Conservation (phyloP, 768 basidiomycete genomes). For the Russula foetens region DNA sequence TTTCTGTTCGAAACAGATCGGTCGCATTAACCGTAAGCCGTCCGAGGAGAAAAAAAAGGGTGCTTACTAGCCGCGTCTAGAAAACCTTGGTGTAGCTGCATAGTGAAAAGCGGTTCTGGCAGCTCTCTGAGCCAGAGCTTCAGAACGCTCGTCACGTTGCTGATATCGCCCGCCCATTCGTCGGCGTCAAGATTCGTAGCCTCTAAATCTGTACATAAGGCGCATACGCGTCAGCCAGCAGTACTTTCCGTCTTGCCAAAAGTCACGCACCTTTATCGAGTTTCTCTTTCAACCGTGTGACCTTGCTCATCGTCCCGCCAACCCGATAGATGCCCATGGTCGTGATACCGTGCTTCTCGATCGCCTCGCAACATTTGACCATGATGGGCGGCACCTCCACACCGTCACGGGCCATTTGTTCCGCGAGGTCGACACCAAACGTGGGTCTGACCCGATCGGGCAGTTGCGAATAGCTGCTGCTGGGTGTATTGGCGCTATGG, state of each 20-base stretch:
- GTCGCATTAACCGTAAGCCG: neutral
- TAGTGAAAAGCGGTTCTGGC: slow-evolving; percentile 87
- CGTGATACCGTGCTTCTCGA: slow-evolving; percentile 81
- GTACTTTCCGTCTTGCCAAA: no score
- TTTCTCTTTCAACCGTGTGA: slow-evolving; percentile 70
- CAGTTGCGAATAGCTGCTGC: slow-evolving; percentile 28
- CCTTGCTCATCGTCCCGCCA: slow-evolving; percentile 84
- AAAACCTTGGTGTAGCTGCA: slow-evolving; percentile 80
- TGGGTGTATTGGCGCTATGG: slow-evolving; percentile 30
- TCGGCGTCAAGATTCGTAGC: slow-evolving; percentile 78
- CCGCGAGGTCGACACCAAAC: slow-evolving; percentile 86
- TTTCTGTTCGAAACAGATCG: slow-evolving; percentile 38
- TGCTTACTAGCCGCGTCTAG: slow-evolving; percentile 89
- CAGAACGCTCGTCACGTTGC: slow-evolving; percentile 87
- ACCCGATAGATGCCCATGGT: slow-evolving; percentile 91
- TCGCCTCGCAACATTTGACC: slow-evolving; percentile 82
- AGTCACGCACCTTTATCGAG: slow-evolving; percentile 69
- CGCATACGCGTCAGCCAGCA: neutral
- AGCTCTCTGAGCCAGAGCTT: slow-evolving; percentile 97
- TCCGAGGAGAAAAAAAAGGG: neutral
- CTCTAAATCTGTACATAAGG: slow-evolving; percentile 55
- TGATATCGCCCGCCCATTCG: slow-evolving; percentile 93
- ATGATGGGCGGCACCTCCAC: slow-evolving; percentile 85
- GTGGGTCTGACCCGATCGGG: slow-evolving; percentile 68
- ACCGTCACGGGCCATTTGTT: slow-evolving; percentile 88